phyloP scores from a whole-genome alignment of 2,329 filamentous ascomycete genomes.

The Clarireedia sp. region DNA sequence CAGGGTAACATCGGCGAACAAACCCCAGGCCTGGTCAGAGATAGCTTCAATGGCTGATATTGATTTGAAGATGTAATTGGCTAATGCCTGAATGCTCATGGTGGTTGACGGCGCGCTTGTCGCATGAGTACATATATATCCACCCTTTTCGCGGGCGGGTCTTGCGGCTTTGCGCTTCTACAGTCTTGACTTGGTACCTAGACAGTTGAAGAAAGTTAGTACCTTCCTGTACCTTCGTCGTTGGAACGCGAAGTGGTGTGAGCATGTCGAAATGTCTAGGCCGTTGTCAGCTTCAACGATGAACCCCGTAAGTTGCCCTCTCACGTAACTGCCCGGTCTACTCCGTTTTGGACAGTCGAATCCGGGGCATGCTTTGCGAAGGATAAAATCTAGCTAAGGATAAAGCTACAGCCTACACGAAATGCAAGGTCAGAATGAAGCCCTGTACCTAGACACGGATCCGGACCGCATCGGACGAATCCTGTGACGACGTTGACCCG shows the following conservation, averaged over 20 bases:
- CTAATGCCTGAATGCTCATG: neutral
- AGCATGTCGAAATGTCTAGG: neutral
- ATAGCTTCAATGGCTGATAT: neutral
- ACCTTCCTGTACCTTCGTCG: neutral
- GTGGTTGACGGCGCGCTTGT: slow-evolving; percentile 19
- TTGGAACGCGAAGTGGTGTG: neutral
- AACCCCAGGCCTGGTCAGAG: neutral
- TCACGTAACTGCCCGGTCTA: neutral
- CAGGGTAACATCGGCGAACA: neutral
- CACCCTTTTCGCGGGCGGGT: neutral
- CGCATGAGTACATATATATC: neutral
- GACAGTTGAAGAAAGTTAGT: neutral
- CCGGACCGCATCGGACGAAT: too few species aligned
- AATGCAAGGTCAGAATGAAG: neutral
- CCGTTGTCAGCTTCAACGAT: neutral
- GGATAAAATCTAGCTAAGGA: too few species aligned
- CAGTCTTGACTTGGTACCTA: neutral
- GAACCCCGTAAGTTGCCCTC: slow-evolving; percentile 4
- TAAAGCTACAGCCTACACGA: neutral
- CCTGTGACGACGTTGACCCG: too few species aligned
- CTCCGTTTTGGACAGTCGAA: neutral
- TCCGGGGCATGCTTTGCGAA: neutral
- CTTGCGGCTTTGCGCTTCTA: neutral
- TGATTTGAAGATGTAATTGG: neutral
- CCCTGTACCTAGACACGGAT: neutral